Evolutionary conservation across 352 stramenopile species (phyloP), one percentile per base, ranked within the genome.

Genomic region (Blastocystis sp.): DNA sequence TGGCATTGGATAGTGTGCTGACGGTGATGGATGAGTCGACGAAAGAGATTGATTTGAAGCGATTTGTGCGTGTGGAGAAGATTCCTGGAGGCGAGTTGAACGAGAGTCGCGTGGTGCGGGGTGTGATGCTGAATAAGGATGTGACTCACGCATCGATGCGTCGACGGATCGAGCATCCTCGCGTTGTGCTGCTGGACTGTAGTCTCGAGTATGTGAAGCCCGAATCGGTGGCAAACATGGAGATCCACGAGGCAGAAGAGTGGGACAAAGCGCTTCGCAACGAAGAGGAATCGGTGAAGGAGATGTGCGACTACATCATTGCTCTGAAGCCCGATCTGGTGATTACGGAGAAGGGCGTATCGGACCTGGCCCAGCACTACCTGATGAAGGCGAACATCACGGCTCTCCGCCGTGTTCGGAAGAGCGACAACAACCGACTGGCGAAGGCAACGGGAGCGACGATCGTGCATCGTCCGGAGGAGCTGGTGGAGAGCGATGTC

Each of bases 61-160:
- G 97, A 29, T 99, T 98, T 92, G 97, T 96, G 89, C 98, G 98
- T 92, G 96, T 99, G 50, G 97, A 99, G 93, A 99, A 99, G 77
- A 92, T 98, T 66, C 97, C 97, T 0, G 97, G 97, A 61, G 97
- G 97, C 73, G 96, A 99, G 91, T 91, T 98, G 11, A 92, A 93
- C 55, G 95, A 98, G 91, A 98, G 93, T 87, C 91, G 92, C 47
- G 97, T 99, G 50, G 92, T 99, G 37, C 95, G 96, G 90, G 97
- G 97, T 77, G 94, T 99, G 76, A 99, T 99, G 96, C 98, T 99
- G 93, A 98, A 99, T 93, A 99, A 99, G 93, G 97, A 99, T 91
- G 95, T 98, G 63, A 98, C 96, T 23, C 97, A 99, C 94, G 97
- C 96, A 56, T 98, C 98, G 93, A 99, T 99, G 97, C 93, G 96